These are phyloP conservation scores for Artemisia argyi DNA, from an alignment of 129 eudicot species.

Conservation along the genomic window DNA sequence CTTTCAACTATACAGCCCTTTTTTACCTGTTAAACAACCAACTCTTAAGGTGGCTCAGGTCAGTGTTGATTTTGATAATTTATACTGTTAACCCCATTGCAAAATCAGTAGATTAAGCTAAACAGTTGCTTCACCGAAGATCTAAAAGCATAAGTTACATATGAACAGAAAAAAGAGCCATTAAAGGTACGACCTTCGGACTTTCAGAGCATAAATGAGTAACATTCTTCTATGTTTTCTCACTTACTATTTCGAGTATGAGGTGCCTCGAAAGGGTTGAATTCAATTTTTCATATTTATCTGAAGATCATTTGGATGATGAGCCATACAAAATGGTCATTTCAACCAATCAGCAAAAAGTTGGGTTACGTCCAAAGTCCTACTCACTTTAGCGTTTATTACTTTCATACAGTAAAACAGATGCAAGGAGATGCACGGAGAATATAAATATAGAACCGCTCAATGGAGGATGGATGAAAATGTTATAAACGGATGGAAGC, in stretches of 20 bases:
- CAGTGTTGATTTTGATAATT: not conserved
- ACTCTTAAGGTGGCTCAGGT: not conserved
- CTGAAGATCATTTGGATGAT: not conserved
- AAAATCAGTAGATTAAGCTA: not conserved
- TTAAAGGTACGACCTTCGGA: not conserved
- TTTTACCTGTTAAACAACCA: not conserved
- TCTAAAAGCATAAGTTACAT: not conserved
- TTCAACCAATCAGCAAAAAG: not conserved
- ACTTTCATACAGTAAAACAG: not conserved
- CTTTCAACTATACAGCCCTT: not conserved
- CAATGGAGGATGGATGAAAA: not conserved
- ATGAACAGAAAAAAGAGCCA: not conserved
- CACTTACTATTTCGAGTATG: not conserved
- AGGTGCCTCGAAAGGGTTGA: not conserved
- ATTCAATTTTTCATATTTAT: not conserved
- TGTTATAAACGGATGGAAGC: not conserved
- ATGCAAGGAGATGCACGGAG: not conserved
- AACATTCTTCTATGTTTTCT: not conserved
- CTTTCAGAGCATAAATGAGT: slow-evolving; percentile 5
- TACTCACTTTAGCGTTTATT: not conserved
- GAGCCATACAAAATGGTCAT: not conserved
- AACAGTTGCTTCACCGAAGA: not conserved
- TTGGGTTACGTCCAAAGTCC: not conserved
- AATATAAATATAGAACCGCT: not conserved
- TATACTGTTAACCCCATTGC: not conserved